Base-by-base conservation (phyloP, 2,329 filamentous ascomycete species). In the Colletotrichum sidae region DNA sequence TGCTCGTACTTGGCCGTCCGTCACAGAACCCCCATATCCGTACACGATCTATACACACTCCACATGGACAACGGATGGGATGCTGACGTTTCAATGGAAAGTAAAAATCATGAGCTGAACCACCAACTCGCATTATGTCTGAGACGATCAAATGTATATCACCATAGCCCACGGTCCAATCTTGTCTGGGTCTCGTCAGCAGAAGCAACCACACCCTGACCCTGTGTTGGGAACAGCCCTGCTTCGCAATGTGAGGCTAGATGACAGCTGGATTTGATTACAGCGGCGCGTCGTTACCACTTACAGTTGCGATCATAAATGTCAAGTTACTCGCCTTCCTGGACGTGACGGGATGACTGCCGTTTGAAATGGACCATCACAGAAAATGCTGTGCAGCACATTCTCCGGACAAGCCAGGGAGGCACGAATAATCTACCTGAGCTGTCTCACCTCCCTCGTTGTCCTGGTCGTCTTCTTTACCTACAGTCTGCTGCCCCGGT, bases 71-170 rank as follows among this genome's bases (percentile, higher is more conserved):
- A 25, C 4, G 25, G 25, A 25, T 25, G 25, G 15, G 15, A 2
- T 51, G 38, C 53, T 44, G 57, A 38, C 33, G 52, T 62, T 62
- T 45, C 59, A 57, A 38, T 11, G 15, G n/a, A 51, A 57, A 62
- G 52, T 57, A 34, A 50, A 57, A 35, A 52, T 57, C 13, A 52
- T 58, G 8, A 51, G 46, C 46, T 63, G 53, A 58, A 63, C 39
- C 38, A 39, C 39, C 46, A 12, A 10, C n/a, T 45, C 15, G 11
- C 47, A n/a, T 46, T 41, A 35, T 9, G 46, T 45, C 35, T 45
- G 46, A 52, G 47, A 58, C 46, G 35, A 17, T 41, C 34, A 57
- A 42, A 52, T 46, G 53, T 41, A 35, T 10, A 47, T 53, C 47
- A 35, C 50, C 41, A 47, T 58, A 33, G 51, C 35, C 42, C n/a